phyloP scores from a whole-genome alignment of 1,284 basidiomycete genomes.

The Omphalotus olearius region DNA sequence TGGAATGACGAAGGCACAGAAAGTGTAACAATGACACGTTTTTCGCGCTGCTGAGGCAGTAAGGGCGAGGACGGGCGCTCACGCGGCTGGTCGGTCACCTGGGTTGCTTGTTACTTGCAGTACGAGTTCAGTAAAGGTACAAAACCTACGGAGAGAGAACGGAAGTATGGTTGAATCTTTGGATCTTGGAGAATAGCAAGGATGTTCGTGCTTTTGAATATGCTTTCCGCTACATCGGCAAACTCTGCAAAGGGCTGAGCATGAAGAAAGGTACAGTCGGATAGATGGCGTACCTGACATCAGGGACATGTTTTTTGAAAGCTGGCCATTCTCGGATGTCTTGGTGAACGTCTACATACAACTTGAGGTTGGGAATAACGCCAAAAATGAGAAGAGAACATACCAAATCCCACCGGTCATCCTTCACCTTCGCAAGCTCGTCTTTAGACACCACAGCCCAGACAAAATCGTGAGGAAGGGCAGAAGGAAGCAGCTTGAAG shows the following conservation, averaged over 20 bases:
- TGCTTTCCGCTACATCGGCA: conserved; percentile 74
- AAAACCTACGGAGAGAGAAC: conserved; percentile 56
- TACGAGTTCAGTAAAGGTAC: conserved; percentile 11
- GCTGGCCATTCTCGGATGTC: conserved; percentile 58
- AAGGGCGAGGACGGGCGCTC: conserved; percentile 57
- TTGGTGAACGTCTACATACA: conserved; percentile 69
- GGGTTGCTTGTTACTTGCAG: conserved; percentile 10
- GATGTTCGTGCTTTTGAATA: conserved; percentile 69
- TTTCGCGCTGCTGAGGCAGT: conserved; percentile 45
- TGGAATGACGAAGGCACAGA: conserved; percentile 48
- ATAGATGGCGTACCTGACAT: conserved; percentile 56
- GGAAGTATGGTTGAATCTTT: conserved; percentile 69
- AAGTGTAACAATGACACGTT: conserved; percentile 71
- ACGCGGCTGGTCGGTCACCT: conserved; percentile 83
- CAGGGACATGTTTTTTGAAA: conserved; percentile 60
- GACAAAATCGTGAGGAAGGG: conserved; percentile 64
- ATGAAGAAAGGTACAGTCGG: conserved; percentile 6
- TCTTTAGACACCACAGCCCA: conserved; percentile 83
- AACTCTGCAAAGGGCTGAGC: conserved; percentile 43
- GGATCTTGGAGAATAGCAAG: conserved; percentile 58
- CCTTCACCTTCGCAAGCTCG: conserved; percentile 63
- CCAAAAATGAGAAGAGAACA: conserved; percentile 25
- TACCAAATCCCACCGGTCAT: conserved; percentile 83
- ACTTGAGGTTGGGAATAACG: neutral
- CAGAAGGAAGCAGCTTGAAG: conserved; percentile 62